phyloP scores from a whole-genome alignment of 2,329 filamentous ascomycete genomes.

The Penicillium sp. region DNA sequence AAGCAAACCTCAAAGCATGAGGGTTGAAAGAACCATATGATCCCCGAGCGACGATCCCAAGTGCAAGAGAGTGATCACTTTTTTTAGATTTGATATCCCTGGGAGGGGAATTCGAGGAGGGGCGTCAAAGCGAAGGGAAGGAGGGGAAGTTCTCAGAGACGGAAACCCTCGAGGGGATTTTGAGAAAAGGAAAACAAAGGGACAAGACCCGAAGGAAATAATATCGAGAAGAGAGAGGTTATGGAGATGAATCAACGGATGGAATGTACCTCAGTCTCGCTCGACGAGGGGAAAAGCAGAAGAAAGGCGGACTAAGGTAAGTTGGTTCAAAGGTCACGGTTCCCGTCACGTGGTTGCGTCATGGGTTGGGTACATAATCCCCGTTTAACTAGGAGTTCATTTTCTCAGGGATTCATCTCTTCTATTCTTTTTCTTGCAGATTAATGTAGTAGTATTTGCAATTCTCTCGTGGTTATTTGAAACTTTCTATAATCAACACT shows the following conservation, averaged over 20 bases:
- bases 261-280: slow-evolving; percentile 22
- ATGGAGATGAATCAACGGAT: slow-evolving; percentile 19
- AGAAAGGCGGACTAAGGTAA: slow-evolving; percentile 17
- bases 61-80: slow-evolving; percentile 17
- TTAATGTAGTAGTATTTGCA: not conserved
- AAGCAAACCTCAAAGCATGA: slow-evolving; percentile 27
- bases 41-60: slow-evolving; percentile 19
- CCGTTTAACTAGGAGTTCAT: not conserved
- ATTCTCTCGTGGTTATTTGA: not conserved
- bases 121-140: slow-evolving; percentile 25
- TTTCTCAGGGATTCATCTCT: not conserved
- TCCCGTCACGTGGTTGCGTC: slow-evolving; percentile 38
- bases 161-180: slow-evolving; percentile 13
- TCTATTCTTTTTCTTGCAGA: not conserved
- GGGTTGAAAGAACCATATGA: slow-evolving; percentile 12
- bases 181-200: not conserved
- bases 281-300: slow-evolving; percentile 27
- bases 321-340: slow-evolving; percentile 26
- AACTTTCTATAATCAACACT: not conserved
- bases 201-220: slow-evolving; percentile 2
- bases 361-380: slow-evolving; percentile 29
- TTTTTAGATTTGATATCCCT: slow-evolving; percentile 18
- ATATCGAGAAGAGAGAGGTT: slow-evolving; percentile 2
- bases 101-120: slow-evolving; percentile 20
- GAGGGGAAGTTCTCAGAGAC: slow-evolving; percentile 17